phyloP scores from a whole-genome alignment of 306 rosid species.

The Dalbergia oliveri region DNA sequence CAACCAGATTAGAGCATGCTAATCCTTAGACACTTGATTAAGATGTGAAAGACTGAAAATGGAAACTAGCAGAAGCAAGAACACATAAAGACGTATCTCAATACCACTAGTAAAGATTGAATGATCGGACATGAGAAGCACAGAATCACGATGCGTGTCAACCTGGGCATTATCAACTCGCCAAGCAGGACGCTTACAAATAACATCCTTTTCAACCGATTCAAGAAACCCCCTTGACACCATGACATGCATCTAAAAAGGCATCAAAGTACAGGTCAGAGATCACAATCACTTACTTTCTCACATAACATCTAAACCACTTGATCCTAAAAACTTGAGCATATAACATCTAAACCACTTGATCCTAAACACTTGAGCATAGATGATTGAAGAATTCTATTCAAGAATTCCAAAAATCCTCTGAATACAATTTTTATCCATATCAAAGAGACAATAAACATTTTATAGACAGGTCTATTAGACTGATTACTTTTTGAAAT shows the following conservation, averaged over 20 bases:
- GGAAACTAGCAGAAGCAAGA: not conserved
- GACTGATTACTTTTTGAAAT: conserved; percentile 4
- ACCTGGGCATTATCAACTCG: conserved; percentile 82
- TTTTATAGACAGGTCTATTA: not conserved
- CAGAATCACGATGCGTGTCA: conserved; percentile 64
- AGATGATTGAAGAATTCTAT: not conserved
- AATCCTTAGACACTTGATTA: not conserved
- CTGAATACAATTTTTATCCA: not conserved
- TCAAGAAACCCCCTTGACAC: conserved; percentile 75
- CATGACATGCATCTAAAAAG: conserved; percentile 61
- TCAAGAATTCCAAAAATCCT: not conserved
- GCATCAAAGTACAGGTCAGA: conserved; percentile 40
- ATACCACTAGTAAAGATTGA: conserved; percentile 77
- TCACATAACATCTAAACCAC: not conserved
- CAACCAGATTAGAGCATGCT: conserved; percentile 2
- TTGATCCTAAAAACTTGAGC: not conserved
- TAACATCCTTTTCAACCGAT: conserved; percentile 60
- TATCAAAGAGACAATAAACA: not conserved
- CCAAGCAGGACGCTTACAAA: conserved; percentile 79
- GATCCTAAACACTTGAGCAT: not conserved
- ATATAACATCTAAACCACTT: not conserved
- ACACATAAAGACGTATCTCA: conserved; percentile 14
- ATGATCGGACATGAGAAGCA: conserved; percentile 84
- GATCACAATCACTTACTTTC: conserved; percentile 14
- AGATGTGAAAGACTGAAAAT: not conserved